Base-by-base conservation (phyloP, 1,284 basidiomycete genomes). In the Austroboletus niveus region DNA sequence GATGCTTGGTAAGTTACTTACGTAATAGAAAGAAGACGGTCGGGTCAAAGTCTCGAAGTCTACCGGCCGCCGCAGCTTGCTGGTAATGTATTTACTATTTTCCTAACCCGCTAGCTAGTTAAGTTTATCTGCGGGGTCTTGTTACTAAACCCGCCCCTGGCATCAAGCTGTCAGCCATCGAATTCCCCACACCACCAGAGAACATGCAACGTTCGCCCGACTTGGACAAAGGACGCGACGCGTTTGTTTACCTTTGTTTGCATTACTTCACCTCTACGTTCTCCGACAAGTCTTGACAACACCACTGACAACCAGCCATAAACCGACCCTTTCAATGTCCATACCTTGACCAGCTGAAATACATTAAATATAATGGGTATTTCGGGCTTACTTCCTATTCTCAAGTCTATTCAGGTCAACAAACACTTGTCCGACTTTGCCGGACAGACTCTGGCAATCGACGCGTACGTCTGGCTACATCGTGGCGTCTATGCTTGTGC, bases 381-480 rank as follows among this genome's bases (percentile, higher is more conserved):
- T 55, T 82, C 87, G 56, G 96, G 96, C n/a, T 81, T 99, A 35
- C 75, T 99, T 32, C 92, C 94, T 27, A 80, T 96, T 31, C 81
- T 99, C 61, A 97, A 95, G 76, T 85, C 94, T 51, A 93, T 96
- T 34, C 90, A 94, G 64, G 80, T 80, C 51, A 81, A 81, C 51
- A 82, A 78, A 52, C 87, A 92, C 63, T 78, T 98, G 53, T 87
- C 85, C 9, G 87, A 94, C 48, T 94, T 89, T 68, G 71, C 79
- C 46, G 93, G 91, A 9, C 84, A 94, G 66, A 90, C 85, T 2
- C 70, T 94, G 36, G 92, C 88, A 3, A 82, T 93, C 42, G 89
- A 95, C 75, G 91, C 84, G 42, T 98, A 99, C 71, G 95, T 96
- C 44, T 98, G 96, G 96, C 79, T 99, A n/a, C 97, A 99, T 69